Evolutionary conservation across 1,139 yeast species (phyloP).

Genomic region (Pichia inconspicua): DNA sequence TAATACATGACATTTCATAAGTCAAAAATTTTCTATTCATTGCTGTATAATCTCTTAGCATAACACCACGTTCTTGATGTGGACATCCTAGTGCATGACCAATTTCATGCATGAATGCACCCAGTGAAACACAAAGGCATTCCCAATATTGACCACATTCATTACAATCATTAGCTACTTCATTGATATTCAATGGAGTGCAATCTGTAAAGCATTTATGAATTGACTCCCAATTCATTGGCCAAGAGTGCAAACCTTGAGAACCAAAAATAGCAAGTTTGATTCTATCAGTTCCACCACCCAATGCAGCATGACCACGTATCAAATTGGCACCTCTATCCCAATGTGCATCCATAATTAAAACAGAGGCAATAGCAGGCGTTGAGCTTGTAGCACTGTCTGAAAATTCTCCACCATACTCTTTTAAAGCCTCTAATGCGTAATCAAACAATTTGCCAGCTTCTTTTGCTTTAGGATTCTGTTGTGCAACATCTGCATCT

Average conservation of each 20-base stretch:
- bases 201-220: slow-evolving; percentile 64
- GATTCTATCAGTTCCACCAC: slow-evolving; percentile 71
- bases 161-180: slow-evolving; percentile 82
- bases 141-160: slow-evolving; percentile 91
- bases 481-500: slow-evolving; percentile 81
- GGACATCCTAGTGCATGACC: slow-evolving; percentile 91
- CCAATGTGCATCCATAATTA: slow-evolving; percentile 81
- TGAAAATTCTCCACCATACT: slow-evolving; percentile 48
- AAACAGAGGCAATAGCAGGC: slow-evolving; percentile 74
- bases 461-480: slow-evolving; percentile 62
- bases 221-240: slow-evolving; percentile 62
- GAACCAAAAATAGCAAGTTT: slow-evolving; percentile 88
- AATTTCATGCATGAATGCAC: slow-evolving; percentile 93
- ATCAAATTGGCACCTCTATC: slow-evolving; percentile 54
- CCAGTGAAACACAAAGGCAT: slow-evolving; percentile 75
- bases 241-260: slow-evolving; percentile 90
- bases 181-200: slow-evolving; percentile 50
- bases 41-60: slow-evolving; percentile 78
- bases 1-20: slow-evolving; percentile 50
- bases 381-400: slow-evolving; percentile 33
- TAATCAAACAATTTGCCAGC: slow-evolving; percentile 71
- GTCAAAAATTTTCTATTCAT: slow-evolving; percentile 80
- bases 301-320: slow-evolving; percentile 87
- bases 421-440: slow-evolving; percentile 63
- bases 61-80: slow-evolving; percentile 82